Evolutionary conservation across 495 filamentous ascomycete genomes (phyloP).

Genomic region (Penicillium verhagenii): DNA sequence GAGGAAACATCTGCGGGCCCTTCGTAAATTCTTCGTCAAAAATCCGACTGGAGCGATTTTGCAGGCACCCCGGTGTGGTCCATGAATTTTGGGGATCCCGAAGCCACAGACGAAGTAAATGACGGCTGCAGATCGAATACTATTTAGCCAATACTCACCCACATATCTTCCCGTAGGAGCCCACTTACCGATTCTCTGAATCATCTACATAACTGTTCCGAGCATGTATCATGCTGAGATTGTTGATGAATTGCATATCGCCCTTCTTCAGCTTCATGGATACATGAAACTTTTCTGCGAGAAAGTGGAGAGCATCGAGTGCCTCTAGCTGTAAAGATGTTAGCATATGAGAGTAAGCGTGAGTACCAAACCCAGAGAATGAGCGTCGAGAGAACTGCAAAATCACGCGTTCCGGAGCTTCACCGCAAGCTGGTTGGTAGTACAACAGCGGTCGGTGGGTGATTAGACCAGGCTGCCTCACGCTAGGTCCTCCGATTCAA

Average conservation of each 20-base stretch:
- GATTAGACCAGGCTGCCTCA: neutral
- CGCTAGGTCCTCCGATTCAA: no score
- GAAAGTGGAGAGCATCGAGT: slow-evolving; percentile 60
- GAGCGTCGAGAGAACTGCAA: slow-evolving; percentile 53
- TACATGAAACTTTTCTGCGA: slow-evolving; percentile 49
- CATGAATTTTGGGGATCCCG: no score
- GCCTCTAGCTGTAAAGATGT: slow-evolving; percentile 63
- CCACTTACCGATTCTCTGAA: neutral
- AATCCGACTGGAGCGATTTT: no score
- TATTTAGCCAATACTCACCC: no score
- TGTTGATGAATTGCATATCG: slow-evolving; percentile 73
- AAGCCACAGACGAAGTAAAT: no score
- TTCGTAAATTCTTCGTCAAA: no score
- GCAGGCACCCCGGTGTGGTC: no score
- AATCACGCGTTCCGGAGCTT: slow-evolving; percentile 44
- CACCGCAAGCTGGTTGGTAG: slow-evolving; percentile 38
- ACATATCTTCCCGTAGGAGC: no score
- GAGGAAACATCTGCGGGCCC: no score
- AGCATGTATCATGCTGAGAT: slow-evolving; percentile 62
- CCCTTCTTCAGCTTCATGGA: slow-evolving; percentile 56
- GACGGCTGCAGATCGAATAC: no score
- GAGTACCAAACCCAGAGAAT: slow-evolving; percentile 54
- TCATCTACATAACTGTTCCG: neutral
- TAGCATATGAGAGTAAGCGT: slow-evolving; percentile 49
- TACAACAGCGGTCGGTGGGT: slow-evolving; percentile 23